Percentiles rank a stretch among this genome's conserved stretches.
phyloP scores from a whole-genome alignment of 768 basidiomycete species.

The Termitomyces sp. region DNA sequence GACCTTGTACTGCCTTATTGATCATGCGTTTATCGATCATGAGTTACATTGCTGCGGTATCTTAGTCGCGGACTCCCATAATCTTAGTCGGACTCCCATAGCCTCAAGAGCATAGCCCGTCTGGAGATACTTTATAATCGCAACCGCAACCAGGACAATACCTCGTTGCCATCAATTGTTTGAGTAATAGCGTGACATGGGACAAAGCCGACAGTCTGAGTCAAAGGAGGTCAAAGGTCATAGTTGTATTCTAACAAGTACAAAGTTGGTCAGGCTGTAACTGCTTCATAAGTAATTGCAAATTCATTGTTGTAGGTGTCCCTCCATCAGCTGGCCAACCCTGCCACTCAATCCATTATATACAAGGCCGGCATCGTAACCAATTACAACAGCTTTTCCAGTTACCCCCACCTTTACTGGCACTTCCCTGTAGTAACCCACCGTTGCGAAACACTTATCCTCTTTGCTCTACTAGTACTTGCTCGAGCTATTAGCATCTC shows the following conservation, averaged over 20 bases:
- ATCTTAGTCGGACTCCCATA: not conserved
- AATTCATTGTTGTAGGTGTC: not conserved
- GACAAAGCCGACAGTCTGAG: not conserved
- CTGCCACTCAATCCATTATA: not conserved
- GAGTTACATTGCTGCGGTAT: not conserved
- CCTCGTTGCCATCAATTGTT: not conserved
- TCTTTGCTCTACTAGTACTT: no score
- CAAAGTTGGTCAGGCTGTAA: not conserved
- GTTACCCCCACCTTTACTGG: not conserved
- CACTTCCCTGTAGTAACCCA: not conserved
- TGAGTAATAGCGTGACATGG: not conserved
- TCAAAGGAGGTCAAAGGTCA: not conserved
- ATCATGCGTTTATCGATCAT: not conserved
- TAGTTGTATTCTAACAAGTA: not conserved
- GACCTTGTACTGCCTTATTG: not conserved
- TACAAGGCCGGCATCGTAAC: conserved; percentile 6
- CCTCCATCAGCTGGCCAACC: conserved; percentile 3
- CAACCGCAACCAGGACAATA: not conserved
- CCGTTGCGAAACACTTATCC: not conserved
- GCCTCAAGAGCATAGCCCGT: not conserved
- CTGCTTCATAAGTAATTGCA: no score
- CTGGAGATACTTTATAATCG: not conserved
- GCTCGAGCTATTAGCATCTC: no score
- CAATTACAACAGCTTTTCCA: not conserved
- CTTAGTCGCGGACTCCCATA: no score